Conservation (phyloP, 305 asterid genomes). For the Andrographis paniculata region DNA sequence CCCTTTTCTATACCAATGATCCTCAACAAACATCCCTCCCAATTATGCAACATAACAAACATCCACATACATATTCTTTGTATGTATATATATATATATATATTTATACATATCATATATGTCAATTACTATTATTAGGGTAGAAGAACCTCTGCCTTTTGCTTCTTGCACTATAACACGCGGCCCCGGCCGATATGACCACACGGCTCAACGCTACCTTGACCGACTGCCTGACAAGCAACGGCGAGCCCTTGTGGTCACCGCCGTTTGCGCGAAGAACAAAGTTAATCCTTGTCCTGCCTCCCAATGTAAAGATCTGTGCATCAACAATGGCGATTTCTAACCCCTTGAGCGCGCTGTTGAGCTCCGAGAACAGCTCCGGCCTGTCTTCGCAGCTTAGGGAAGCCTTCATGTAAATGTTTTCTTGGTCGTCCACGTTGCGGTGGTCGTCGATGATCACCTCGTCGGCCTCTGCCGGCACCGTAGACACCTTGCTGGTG, state of each 20-base stretch:
- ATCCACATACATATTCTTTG: no score
- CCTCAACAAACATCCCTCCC: no score
- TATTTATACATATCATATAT: no score
- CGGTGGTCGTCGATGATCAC: constrained; percentile 32
- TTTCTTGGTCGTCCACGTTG: constrained; percentile 14
- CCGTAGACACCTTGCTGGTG: constrained; percentile 27
- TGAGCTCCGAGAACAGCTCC: constrained; percentile 58
- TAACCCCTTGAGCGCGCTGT: constrained; percentile 40
- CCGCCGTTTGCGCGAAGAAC: constrained; percentile 24
- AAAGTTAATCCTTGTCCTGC: constrained; percentile 48
- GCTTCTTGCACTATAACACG: constrained; percentile 53
- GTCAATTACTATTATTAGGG: constrained; percentile 29
- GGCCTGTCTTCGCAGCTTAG: constrained; percentile 79
- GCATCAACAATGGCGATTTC: constrained; percentile 41
- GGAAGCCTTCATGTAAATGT: constrained; percentile 37
- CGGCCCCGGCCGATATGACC: constrained; percentile 30
- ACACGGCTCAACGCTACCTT: constrained; percentile 45
- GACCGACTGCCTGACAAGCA: constrained; percentile 49
- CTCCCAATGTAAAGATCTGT: constrained; percentile 59
- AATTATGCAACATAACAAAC: no score
- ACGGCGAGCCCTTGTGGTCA: constrained; percentile 17
- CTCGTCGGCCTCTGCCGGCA: constrained; percentile 68
- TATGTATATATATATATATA: no score
- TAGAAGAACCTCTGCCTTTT: constrained; percentile 82
- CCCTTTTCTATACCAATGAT: no score